Evolutionary conservation across 768 basidiomycete species (phyloP).

Genomic region (Astraeus odoratus): DNA sequence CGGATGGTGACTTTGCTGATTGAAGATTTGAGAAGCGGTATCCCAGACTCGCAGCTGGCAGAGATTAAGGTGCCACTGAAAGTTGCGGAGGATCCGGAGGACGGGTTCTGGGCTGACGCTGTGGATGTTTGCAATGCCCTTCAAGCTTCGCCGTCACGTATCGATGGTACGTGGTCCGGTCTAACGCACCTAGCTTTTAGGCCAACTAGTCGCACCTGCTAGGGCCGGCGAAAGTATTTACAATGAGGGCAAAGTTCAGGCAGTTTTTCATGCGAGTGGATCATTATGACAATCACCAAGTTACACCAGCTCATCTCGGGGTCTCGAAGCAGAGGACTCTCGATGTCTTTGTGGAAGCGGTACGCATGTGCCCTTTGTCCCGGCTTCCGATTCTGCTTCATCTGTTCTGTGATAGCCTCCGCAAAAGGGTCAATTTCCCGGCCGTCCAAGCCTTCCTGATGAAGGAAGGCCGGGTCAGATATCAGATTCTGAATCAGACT

Average conservation of each 20-base stretch:
- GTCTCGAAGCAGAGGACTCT: constrained; percentile 49
- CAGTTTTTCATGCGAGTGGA: constrained; percentile 63
- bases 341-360: constrained; percentile 52
- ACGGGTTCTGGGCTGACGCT: constrained; percentile 69
- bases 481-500: constrained; percentile 18
- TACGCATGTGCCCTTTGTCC: constrained; percentile 23
- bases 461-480: constrained; percentile 7
- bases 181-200: constrained; percentile 1
- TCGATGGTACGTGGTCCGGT: constrained; percentile 49
- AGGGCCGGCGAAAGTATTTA: constrained; percentile 68
- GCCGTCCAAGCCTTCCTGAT: constrained; percentile 9
- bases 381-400: neutral
- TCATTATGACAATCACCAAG: constrained; percentile 42
- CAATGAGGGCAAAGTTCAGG: constrained; percentile 58
- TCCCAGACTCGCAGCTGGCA: constrained; percentile 50
- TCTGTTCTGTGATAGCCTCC: constrained; percentile 15
- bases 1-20: constrained; percentile 65
- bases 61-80: constrained; percentile 60
- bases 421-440: constrained; percentile 22
- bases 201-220: constrained; percentile 1
- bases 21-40: constrained; percentile 49
- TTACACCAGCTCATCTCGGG: constrained; percentile 49
- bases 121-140: constrained; percentile 51
- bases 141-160: constrained; percentile 55
- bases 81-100: constrained; percentile 38